Percentiles rank a stretch among this genome's conserved stretches.
phyloP scores from a whole-genome alignment of 2,329 filamentous ascomycete species.

The Hypoxylon sp. region DNA sequence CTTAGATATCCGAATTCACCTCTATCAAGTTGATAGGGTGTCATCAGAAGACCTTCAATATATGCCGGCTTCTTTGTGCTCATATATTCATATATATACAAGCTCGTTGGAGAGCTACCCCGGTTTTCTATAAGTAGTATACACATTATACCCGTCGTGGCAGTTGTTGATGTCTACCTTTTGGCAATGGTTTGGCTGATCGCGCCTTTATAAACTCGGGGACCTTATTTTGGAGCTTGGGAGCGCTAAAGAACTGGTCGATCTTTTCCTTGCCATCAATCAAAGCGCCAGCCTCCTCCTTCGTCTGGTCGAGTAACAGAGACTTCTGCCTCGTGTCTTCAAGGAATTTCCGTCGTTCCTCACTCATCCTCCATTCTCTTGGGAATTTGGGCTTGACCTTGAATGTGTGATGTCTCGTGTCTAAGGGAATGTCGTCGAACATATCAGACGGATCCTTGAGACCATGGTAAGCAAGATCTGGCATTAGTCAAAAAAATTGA shows the following conservation, averaged over 20 bases:
- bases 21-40: not conserved
- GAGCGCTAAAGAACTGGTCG: slow-evolving; percentile 55
- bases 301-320: slow-evolving; percentile 68
- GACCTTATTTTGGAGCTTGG: not conserved
- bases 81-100: slow-evolving; percentile 41
- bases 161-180: slow-evolving; percentile 7
- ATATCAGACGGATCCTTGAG: slow-evolving; percentile 78
- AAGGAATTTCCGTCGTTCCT: slow-evolving; percentile 75
- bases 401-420: slow-evolving; percentile 85
- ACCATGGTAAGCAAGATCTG: slow-evolving; percentile 28
- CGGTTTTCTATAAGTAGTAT: slow-evolving; percentile 25
- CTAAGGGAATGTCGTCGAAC: slow-evolving; percentile 90
- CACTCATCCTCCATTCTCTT: slow-evolving; percentile 83
- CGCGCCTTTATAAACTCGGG: slow-evolving; percentile 16
- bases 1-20: not conserved
- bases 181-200: not conserved
- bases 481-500: not conserved
- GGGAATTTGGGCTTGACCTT: slow-evolving; percentile 81
- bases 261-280: slow-evolving; percentile 71
- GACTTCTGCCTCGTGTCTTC: slow-evolving; percentile 70
- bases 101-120: slow-evolving; percentile 9
- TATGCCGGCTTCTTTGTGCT: not conserved
- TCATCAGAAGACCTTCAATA: not conserved
- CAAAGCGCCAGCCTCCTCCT: slow-evolving; percentile 66
- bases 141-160: slow-evolving; percentile 16